Percentiles rank a stretch among this genome's conserved stretches.
These are phyloP conservation scores for Russula abietina DNA, from an alignment of 768 basidiomycete genomes.

Conservation along the genomic window DNA sequence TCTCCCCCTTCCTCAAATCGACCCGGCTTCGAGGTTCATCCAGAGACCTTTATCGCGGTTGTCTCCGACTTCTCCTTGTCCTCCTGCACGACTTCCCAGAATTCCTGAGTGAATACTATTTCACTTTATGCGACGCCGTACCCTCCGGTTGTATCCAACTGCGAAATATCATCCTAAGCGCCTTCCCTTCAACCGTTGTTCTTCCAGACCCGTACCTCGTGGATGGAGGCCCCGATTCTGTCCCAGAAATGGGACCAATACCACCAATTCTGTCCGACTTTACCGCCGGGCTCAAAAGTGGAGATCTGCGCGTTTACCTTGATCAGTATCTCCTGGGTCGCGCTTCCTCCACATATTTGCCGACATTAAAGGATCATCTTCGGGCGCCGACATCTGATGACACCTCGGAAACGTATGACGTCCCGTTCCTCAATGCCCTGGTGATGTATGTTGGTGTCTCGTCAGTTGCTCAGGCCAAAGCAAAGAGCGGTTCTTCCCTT, in stretches of 20 bases:
- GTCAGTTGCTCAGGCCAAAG: conserved; percentile 83
- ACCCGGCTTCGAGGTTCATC: conserved; percentile 75
- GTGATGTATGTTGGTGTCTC: conserved; percentile 96
- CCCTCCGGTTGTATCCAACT: conserved; percentile 92
- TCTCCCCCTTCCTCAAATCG: conserved; percentile 83
- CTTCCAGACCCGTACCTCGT: conserved; percentile 86
- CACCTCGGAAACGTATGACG: conserved; percentile 65
- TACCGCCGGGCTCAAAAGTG: conserved; percentile 69
- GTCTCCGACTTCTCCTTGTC: conserved; percentile 85
- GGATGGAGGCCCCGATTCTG: conserved; percentile 63
- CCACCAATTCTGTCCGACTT: conserved; percentile 92
- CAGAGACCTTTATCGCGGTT: conserved; percentile 83
- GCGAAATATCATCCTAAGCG: conserved; percentile 92
- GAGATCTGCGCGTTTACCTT: conserved; percentile 70
- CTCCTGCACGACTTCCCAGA: conserved; percentile 99
- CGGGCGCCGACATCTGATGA: conserved; percentile 45
- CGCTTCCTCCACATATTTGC: conserved; percentile 61
- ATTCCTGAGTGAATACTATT: conserved; percentile 95
- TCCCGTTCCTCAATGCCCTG: conserved; percentile 85
- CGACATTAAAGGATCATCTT: conserved; percentile 75
- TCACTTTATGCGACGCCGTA: conserved; percentile 89
- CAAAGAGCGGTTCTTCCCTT: conserved; percentile 70
- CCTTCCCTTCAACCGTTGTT: conserved; percentile 76
- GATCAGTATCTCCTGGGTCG: conserved; percentile 83
- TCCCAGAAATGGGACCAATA: conserved; percentile 87